Evolutionary conservation across 2,329 filamentous ascomycete genomes (phyloP).

Genomic region (Ophiosphaerella herpotricha): DNA sequence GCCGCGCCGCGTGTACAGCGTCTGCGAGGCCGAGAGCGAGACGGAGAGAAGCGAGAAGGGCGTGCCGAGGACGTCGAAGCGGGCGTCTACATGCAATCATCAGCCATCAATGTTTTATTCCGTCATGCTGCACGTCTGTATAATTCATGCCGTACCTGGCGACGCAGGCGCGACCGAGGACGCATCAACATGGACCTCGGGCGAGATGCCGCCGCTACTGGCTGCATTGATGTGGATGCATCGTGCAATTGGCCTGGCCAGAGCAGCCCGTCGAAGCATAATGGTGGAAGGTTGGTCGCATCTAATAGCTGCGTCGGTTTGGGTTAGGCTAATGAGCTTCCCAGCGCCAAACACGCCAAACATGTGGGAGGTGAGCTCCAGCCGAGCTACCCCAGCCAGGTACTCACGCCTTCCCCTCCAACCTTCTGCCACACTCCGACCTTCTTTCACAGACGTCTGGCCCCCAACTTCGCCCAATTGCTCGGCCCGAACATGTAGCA

Average conservation of each 20-base stretch:
- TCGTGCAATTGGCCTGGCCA: constrained; percentile 28
- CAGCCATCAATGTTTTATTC: background rate
- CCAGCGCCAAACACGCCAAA: constrained; percentile 11
- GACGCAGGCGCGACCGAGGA: constrained; percentile 26
- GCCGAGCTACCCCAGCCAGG: background rate
- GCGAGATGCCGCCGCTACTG: constrained; percentile 46
- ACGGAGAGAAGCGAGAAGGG: constrained; percentile 95
- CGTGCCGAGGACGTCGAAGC: constrained; percentile 89
- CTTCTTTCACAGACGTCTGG: background rate
- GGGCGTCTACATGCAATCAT: constrained; percentile 68
- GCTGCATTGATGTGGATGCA: constrained; percentile 54
- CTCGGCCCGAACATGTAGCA: constrained; percentile 25
- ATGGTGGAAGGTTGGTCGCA: constrained; percentile 22
- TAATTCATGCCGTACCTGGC: constrained; percentile 26
- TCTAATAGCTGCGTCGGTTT: too few relatives aligned
- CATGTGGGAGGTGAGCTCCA: constrained; percentile 6
- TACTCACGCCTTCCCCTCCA: constrained; percentile 9
- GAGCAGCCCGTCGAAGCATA: constrained; percentile 39
- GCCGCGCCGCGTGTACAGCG: constrained; percentile 88
- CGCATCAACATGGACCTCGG: constrained; percentile 35
- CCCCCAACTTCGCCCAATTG: too few relatives aligned
- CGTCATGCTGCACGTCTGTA: too few relatives aligned
- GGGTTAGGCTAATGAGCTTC: too few relatives aligned
- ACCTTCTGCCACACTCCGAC: constrained; percentile 6
- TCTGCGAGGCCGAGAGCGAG: constrained; percentile 88